phyloP scores from a whole-genome alignment of 345 rosid species.

The Aquilaria yunnanensis region DNA sequence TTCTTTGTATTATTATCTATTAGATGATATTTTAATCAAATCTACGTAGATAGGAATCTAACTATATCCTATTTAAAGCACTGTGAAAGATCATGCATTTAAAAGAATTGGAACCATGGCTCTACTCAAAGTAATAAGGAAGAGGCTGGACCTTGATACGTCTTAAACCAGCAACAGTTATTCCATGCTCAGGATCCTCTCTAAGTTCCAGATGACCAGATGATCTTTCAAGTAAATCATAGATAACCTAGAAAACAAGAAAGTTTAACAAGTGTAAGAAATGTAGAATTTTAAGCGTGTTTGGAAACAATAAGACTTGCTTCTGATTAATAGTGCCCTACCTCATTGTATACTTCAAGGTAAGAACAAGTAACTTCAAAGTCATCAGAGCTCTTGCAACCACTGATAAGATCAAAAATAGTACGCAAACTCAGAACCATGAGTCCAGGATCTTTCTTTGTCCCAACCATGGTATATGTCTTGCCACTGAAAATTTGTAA shows the following conservation, averaged over 20 bases:
- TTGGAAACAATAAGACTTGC: not conserved
- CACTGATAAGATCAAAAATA: slow-evolving; percentile 66
- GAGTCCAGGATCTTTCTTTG: slow-evolving; percentile 81
- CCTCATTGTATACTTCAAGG: slow-evolving; percentile 96
- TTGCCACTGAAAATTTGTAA: slow-evolving; percentile 55
- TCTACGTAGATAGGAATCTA: not conserved
- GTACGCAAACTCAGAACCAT: slow-evolving; percentile 94
- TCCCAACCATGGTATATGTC: slow-evolving; percentile 97
- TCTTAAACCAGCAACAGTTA: slow-evolving; percentile 81
- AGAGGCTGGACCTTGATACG: slow-evolving; percentile 65
- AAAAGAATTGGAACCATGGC: not conserved
- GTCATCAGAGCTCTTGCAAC: slow-evolving; percentile 58
- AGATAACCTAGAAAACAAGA: slow-evolving; percentile 57
- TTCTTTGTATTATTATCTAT: not conserved
- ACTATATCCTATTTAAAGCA: not conserved
- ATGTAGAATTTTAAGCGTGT: not conserved
- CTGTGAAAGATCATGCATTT: not conserved
- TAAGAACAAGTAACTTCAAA: slow-evolving; percentile 92
- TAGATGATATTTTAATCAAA: slow-evolving; percentile 2
- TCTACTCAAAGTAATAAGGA: slow-evolving; percentile 4
- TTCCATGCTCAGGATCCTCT: slow-evolving; percentile 94
- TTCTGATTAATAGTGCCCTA: slow-evolving; percentile 19
- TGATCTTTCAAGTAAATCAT: slow-evolving; percentile 89
- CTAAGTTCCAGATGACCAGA: slow-evolving; percentile 93
- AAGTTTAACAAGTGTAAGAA: not conserved